Evolutionary conservation across 1,139 yeast species (phyloP).

Genomic region (Hansenula sp.): DNA sequence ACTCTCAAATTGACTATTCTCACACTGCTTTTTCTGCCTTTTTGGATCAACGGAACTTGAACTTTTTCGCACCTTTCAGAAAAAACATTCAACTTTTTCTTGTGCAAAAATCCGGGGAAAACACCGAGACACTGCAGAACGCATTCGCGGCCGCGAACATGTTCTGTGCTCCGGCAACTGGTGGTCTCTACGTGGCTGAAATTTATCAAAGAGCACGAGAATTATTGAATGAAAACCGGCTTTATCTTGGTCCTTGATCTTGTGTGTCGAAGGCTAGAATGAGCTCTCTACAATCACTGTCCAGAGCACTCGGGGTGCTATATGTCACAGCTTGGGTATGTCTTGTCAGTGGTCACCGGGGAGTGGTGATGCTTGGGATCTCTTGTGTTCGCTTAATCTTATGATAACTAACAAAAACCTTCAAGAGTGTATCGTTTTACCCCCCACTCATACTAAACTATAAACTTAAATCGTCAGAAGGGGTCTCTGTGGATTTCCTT

Average conservation of each 20-base stretch:
- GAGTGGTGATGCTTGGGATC: too few species aligned
- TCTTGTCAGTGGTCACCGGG: not conserved
- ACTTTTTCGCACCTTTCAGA: not conserved
- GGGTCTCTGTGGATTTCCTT: constrained; percentile 41
- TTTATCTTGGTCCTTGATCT: too few species aligned
- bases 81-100: too few species aligned
- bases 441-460: constrained; percentile 39
- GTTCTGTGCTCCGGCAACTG: not conserved
- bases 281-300: constrained; percentile 1
- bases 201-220: too few species aligned
- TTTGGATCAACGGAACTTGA: not conserved
- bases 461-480: constrained; percentile 35
- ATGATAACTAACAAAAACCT: not conserved
- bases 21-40: too few species aligned
- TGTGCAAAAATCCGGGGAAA: constrained; percentile 3
- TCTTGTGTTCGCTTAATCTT: not conserved
- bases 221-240: too few species aligned
- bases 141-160: not conserved
- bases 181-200: not conserved
- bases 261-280: too few species aligned
- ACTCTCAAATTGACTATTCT: too few species aligned
- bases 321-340: constrained; percentile 25
- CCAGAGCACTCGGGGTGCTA: constrained; percentile 17
- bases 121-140: not conserved
- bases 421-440: constrained; percentile 40